Evolutionary conservation across 2,329 filamentous ascomycete genomes (phyloP).

Genomic region (Xylaria sp.): DNA sequence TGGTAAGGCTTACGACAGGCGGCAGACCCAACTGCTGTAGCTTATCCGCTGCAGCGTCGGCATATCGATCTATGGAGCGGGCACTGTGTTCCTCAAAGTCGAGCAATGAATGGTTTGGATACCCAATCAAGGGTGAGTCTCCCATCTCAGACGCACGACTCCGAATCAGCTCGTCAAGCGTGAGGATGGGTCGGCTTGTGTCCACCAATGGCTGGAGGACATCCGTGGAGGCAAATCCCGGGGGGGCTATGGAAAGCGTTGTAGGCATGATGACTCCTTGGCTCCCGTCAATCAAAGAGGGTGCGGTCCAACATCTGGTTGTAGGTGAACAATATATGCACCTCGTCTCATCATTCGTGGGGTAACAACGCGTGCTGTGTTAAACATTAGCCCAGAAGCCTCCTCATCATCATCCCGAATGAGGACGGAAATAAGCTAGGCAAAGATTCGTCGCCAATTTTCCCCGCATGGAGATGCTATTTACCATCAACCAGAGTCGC

Average conservation of each 20-base stretch:
- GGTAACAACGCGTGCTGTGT: slow-evolving; percentile 5
- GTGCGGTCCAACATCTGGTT: neutral
- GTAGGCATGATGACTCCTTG: slow-evolving; percentile 20
- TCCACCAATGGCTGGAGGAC: slow-evolving; percentile 14
- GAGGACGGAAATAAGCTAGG: slow-evolving; percentile 12
- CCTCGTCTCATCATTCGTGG: slow-evolving; percentile 7
- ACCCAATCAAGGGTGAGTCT: slow-evolving; percentile 25
- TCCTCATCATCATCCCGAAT: slow-evolving; percentile 7
- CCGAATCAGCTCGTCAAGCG: slow-evolving; percentile 25
- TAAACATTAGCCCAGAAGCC: neutral
- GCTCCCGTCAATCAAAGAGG: neutral
- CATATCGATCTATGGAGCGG: slow-evolving; percentile 24
- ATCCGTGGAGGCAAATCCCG: slow-evolving; percentile 10
- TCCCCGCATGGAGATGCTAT: slow-evolving; percentile 16
- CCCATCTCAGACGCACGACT: slow-evolving; percentile 27
- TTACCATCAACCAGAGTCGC: slow-evolving; percentile 25
- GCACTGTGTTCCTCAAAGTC: slow-evolving; percentile 29
- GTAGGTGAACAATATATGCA: slow-evolving; percentile 21
- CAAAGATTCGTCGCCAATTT: slow-evolving; percentile 1
- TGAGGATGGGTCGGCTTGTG: slow-evolving; percentile 19
- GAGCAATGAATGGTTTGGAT: slow-evolving; percentile 26
- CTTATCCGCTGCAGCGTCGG: slow-evolving; percentile 25
- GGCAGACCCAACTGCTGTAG: slow-evolving; percentile 25
- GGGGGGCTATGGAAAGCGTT: slow-evolving; percentile 4
- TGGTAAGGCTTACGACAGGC: slow-evolving; percentile 22